These are phyloP conservation scores for Paracamarosporium sp. DNA, from an alignment of 2,329 filamentous ascomycete species.

Conservation along the genomic window DNA sequence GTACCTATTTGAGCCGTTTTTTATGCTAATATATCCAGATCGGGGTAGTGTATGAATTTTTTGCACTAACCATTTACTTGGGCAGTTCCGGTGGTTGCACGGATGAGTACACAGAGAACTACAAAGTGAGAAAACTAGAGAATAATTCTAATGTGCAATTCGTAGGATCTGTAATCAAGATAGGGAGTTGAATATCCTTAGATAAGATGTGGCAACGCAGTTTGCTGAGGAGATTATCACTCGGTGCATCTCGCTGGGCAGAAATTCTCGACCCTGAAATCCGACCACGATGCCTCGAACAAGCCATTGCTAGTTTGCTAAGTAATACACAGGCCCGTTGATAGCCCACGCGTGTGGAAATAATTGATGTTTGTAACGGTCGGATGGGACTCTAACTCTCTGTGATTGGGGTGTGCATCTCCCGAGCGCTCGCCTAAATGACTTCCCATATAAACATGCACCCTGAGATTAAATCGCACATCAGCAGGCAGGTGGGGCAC, in stretches of 20 bases:
- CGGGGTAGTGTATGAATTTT: neutral
- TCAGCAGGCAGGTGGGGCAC: slow-evolving; percentile 5
- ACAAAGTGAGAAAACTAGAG: neutral
- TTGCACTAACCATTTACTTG: neutral
- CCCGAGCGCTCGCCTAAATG: slow-evolving; percentile 8
- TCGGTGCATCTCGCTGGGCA: too few relatives aligned
- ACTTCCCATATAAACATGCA: slow-evolving; percentile 6
- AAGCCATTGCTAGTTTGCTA: neutral
- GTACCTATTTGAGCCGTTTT: neutral
- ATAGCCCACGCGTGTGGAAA: neutral
- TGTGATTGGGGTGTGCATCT: slow-evolving; percentile 2
- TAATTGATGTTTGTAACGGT: neutral
- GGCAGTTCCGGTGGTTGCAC: neutral
- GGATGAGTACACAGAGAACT: neutral
- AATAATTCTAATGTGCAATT: too few relatives aligned
- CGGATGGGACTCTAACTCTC: neutral
- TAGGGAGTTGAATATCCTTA: too few relatives aligned
- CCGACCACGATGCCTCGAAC: neutral
- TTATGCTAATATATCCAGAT: neutral
- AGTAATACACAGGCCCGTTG: neutral
- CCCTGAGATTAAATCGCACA: slow-evolving; percentile 1
- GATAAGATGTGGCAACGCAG: too few relatives aligned
- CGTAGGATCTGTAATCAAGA: neutral
- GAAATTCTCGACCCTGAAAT: neutral
- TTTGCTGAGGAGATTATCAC: too few relatives aligned